A percentile compares a stretch with the other conserved stretches of the same genome.
Evolutionary conservation across 345 rosid genomes (phyloP).

Genomic region (Brassica cretica): DNA sequence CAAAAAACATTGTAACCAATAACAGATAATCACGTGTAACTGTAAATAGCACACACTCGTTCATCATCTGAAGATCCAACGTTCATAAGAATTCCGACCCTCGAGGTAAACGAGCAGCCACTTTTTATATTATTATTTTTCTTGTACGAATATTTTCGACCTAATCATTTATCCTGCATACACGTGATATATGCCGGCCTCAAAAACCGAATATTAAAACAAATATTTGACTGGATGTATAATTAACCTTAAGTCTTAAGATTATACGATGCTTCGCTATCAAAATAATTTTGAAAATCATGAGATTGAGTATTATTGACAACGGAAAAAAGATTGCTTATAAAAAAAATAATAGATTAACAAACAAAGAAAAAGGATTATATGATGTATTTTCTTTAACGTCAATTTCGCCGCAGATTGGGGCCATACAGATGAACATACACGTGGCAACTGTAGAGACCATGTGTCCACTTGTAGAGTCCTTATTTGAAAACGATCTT

Average conservation of each 20-base stretch:
- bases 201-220: background rate
- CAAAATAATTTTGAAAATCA: background rate
- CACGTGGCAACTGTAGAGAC: conserved; percentile 24
- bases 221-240: conserved; percentile 7
- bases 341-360: background rate
- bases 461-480: conserved; percentile 35
- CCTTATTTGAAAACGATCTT: conserved; percentile 11
- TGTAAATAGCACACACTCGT: background rate
- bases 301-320: background rate
- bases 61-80: conserved; percentile 27
- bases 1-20: conserved; percentile 10
- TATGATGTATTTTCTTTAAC: background rate
- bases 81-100: conserved; percentile 27
- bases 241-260: background rate
- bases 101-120: conserved; percentile 17
- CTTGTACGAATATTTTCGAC: conserved; percentile 17
- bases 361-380: background rate
- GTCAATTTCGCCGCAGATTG: background rate
- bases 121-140: background rate
- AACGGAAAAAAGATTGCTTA: background rate
- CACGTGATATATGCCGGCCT: conserved; percentile 22
- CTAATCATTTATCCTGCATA: conserved; percentile 19
- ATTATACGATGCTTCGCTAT: conserved; percentile 3
- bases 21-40: background rate
- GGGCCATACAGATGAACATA: background rate